Conservation (phyloP, 257 asterid species). For the Ophiorrhiza pumila region DNA sequence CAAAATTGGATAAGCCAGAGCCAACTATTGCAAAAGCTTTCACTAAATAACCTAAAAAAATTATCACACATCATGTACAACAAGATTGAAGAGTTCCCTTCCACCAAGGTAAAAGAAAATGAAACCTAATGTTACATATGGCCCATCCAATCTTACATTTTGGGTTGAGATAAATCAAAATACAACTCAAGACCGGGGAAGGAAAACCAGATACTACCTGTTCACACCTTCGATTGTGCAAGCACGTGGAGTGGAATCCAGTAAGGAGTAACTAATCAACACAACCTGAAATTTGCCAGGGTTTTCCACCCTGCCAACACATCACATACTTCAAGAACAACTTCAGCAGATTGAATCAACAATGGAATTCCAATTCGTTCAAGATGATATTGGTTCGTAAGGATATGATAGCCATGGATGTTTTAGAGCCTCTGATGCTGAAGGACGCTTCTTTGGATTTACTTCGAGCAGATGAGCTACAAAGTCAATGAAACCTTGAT, state of each 20-base stretch:
- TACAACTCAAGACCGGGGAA: slow-evolving; percentile 36
- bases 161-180: slow-evolving; percentile 25
- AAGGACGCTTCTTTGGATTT: slow-evolving; percentile 79
- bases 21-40: slow-evolving; percentile 51
- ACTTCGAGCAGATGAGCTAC: slow-evolving; percentile 81
- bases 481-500: slow-evolving; percentile 92
- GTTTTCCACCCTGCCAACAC: slow-evolving; percentile 17
- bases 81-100: slow-evolving; percentile 41
- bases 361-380: slow-evolving; percentile 19
- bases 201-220: slow-evolving; percentile 25
- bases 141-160: slow-evolving; percentile 32
- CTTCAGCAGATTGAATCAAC: slow-evolving; percentile 14
- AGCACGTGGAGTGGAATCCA: slow-evolving; percentile 19
- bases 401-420: slow-evolving; percentile 98
- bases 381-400: slow-evolving; percentile 92
- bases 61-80: slow-evolving; percentile 73
- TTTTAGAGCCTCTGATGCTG: slow-evolving; percentile 88
- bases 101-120: slow-evolving; percentile 26
- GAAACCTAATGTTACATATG: slow-evolving; percentile 49
- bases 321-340: slow-evolving; percentile 10
- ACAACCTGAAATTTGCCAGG: slow-evolving; percentile 4
- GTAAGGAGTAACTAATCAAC: slow-evolving; percentile 19
- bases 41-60: slow-evolving; percentile 52
- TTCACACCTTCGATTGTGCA: slow-evolving; percentile 33
- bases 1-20: slow-evolving; percentile 42